Evolutionary conservation across 768 basidiomycete species (phyloP).

Genomic region (Mycena chlorophos): DNA sequence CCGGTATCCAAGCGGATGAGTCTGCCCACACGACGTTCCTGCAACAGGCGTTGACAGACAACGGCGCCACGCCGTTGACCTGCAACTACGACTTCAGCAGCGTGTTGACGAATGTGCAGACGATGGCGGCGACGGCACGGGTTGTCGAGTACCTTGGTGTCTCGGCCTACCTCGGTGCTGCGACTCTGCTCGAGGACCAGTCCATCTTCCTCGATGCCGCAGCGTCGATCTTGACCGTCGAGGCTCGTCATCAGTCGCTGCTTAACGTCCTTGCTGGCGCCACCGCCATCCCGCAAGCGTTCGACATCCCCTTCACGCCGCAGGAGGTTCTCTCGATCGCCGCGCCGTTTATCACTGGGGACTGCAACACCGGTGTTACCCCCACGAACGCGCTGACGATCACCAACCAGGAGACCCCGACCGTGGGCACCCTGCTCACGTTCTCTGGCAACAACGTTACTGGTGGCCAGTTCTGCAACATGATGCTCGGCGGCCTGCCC

Average conservation of each 20-base stretch:
- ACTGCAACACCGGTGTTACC: conserved; percentile 60
- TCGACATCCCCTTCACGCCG: conserved; percentile 73
- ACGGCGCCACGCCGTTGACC: conserved; percentile 55
- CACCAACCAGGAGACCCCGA: conserved; percentile 54
- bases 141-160: conserved; percentile 78
- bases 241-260: conserved; percentile 81
- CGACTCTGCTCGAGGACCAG: conserved; percentile 61
- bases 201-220: conserved; percentile 63
- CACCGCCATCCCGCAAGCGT: conserved; percentile 62
- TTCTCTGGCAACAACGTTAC: conserved; percentile 62
- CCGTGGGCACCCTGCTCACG: conserved; percentile 55
- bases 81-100: conserved; percentile 72
- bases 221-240: conserved; percentile 72
- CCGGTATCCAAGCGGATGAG: conserved; percentile 48
- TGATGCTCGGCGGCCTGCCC: conserved; percentile 64
- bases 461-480: conserved; percentile 68
- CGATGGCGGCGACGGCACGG: conserved; percentile 72
- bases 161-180: conserved; percentile 73
- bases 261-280: conserved; percentile 66
- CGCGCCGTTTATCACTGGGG: conserved; percentile 61
- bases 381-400: conserved; percentile 59
- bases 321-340: conserved; percentile 72
- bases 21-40: conserved; percentile 7
- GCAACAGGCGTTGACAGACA: conserved; percentile 42
- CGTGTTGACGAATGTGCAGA: conserved; percentile 62